These are phyloP conservation scores for Starmerella sirachaensis DNA, from an alignment of 805 yeast species.

Conservation along the genomic window DNA sequence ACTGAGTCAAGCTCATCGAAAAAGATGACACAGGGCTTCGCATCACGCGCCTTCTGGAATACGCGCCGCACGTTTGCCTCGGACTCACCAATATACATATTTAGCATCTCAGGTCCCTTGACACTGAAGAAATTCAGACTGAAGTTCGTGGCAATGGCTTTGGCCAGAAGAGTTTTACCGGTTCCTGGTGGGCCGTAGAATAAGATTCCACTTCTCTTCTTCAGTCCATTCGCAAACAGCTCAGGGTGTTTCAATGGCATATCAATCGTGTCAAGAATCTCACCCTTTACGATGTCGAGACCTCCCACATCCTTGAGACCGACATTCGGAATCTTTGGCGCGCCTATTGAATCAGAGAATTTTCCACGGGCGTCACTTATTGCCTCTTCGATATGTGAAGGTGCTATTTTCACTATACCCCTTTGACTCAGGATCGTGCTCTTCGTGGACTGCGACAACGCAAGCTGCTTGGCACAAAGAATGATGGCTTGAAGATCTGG, in stretches of 20 bases:
- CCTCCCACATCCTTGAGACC: conserved; percentile 98
- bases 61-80: conserved; percentile 94
- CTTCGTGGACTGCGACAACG: conserved; percentile 39
- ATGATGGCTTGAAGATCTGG: conserved; percentile 66
- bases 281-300: conserved; percentile 75
- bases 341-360: conserved; percentile 90
- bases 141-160: conserved; percentile 93
- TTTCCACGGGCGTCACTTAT: conserved; percentile 74
- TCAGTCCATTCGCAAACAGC: conserved; percentile 73
- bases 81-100: conserved; percentile 94
- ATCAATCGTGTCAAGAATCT: conserved; percentile 88
- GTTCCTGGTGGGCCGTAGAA: conserved; percentile 99
- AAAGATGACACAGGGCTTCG: conserved; percentile 93
- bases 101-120: conserved; percentile 90
- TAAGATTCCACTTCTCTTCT: conserved; percentile 84
- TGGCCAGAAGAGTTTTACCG: conserved; percentile 89
- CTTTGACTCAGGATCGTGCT: conserved; percentile 37
- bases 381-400: conserved; percentile 55
- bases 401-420: conserved; percentile 42
- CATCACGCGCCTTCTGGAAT: conserved; percentile 89
- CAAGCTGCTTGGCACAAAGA: conserved; percentile 46
- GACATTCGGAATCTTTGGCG: conserved; percentile 90
- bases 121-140: conserved; percentile 90
- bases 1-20: conserved; percentile 97
- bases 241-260: conserved; percentile 92